Conservation (phyloP, 148 eudicot species). For the Rhododendron williamsianum region DNA sequence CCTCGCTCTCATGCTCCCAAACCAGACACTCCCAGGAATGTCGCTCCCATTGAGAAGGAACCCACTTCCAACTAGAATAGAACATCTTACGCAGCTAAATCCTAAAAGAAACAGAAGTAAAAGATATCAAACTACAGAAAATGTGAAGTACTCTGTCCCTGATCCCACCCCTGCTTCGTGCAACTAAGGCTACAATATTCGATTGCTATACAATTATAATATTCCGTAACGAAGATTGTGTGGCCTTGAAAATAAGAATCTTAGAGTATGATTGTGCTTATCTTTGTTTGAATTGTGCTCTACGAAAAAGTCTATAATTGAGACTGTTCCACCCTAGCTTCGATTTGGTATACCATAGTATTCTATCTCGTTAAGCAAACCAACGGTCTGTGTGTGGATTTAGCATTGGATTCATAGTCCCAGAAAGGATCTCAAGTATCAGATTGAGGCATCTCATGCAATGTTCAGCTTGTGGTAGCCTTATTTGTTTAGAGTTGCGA, state of each 20-base stretch:
- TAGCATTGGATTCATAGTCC: not conserved
- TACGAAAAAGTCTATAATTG: not conserved
- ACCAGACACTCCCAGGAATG: too few relatives aligned
- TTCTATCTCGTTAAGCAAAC: not conserved
- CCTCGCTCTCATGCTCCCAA: too few relatives aligned
- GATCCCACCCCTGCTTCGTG: too few relatives aligned
- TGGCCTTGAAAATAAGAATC: not conserved
- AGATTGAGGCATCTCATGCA: not conserved
- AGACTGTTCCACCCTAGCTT: not conserved
- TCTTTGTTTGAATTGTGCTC: not conserved
- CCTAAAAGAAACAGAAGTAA: too few relatives aligned
- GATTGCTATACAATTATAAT: too few relatives aligned
- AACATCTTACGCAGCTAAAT: too few relatives aligned
- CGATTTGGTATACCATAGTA: not conserved
- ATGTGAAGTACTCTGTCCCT: too few relatives aligned
- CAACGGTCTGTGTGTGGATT: not conserved
- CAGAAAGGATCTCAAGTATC: not conserved
- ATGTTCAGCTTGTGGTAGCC: not conserved
- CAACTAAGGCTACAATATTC: too few relatives aligned
- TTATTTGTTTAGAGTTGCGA: not conserved
- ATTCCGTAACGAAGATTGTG: not conserved
- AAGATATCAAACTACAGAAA: too few relatives aligned
- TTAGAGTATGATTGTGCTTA: not conserved
- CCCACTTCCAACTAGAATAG: too few relatives aligned
- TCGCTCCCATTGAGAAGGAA: too few relatives aligned